phyloP scores from a whole-genome alignment of 2,329 filamentous ascomycete genomes.

The Penicillium sp. region DNA sequence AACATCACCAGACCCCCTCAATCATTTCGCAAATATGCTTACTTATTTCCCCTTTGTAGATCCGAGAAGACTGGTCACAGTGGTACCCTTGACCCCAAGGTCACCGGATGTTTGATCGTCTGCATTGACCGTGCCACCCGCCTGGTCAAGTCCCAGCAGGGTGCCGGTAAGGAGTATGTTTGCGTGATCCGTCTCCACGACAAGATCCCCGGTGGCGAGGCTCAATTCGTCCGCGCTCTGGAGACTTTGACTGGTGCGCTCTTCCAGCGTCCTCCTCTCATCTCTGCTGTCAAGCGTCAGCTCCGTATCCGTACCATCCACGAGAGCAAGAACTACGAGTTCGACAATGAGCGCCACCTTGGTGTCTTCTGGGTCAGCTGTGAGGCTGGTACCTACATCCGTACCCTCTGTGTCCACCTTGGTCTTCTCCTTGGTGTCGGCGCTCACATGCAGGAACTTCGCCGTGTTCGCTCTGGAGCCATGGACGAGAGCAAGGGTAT shows the following conservation, averaged over 20 bases:
- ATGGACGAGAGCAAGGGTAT: constrained; percentile 89
- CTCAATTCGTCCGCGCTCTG: constrained; percentile 87
- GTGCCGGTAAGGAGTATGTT: constrained; percentile 98
- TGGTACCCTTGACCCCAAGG: constrained; percentile 96
- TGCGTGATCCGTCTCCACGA: constrained; percentile 93
- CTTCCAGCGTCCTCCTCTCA: constrained; percentile 94
- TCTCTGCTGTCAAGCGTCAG: constrained; percentile 98
- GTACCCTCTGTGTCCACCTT: constrained; percentile 94
- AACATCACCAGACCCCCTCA: neutral
- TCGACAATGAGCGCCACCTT: constrained; percentile 96
- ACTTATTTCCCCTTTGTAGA: constrained; percentile 44
- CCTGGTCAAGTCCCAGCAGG: constrained; percentile 97
- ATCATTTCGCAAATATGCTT: constrained; percentile 13
- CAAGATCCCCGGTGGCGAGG: constrained; percentile 88
- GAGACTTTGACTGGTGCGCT: constrained; percentile 95
- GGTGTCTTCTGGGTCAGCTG: constrained; percentile 99
- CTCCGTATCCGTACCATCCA: constrained; percentile 97
- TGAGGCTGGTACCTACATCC: constrained; percentile 97
- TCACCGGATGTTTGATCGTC: constrained; percentile 92
- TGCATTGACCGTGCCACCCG: constrained; percentile 96
- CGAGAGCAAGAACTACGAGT: constrained; percentile 94
- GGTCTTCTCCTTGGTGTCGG: constrained; percentile 76
- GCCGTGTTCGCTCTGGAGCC: constrained; percentile 87
- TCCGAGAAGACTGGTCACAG: constrained; percentile 98
- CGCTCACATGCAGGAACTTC: constrained; percentile 97